Evolutionary conservation across 140 eudicot genomes (phyloP).

Genomic region (Stevia rebaudiana): DNA sequence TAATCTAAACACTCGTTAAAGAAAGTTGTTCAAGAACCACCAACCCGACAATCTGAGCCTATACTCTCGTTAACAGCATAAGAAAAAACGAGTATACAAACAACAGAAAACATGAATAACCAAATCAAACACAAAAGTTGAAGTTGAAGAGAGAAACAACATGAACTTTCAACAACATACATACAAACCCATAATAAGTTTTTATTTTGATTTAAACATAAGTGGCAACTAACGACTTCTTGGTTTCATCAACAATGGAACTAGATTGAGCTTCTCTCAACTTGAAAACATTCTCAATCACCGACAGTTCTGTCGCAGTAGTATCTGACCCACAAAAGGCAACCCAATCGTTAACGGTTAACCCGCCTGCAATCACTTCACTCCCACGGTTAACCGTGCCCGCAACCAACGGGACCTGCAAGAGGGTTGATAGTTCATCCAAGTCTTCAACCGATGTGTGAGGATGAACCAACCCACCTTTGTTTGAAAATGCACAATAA

Average conservation of each 20-base stretch:
- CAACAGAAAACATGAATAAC: conserved; percentile 7
- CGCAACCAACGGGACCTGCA: conserved; percentile 31
- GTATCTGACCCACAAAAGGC: conserved; percentile 94
- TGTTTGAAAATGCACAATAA: conserved; percentile 64
- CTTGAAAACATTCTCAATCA: conserved; percentile 86
- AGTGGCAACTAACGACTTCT: not conserved
- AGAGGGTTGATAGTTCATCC: conserved; percentile 86
- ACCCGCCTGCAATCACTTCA: conserved; percentile 85
- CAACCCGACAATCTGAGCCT: not conserved
- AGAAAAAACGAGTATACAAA: not conserved
- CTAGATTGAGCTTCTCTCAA: conserved; percentile 73
- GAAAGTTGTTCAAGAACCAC: not conserved
- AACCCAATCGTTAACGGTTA: conserved; percentile 89
- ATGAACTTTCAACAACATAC: conserved; percentile 19
- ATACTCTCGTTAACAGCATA: not conserved
- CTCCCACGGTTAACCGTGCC: conserved; percentile 98
- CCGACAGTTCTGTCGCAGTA: conserved; percentile 83
- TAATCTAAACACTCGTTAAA: not conserved
- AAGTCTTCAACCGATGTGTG: conserved; percentile 91
- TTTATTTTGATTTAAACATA: not conserved
- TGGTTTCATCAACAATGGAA: conserved; percentile 47
- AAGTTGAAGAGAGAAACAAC: not conserved
- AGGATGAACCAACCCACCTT: conserved; percentile 93
- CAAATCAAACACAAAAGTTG: not conserved
- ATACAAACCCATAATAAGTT: not conserved